A percentile compares a stretch with the other conserved stretches of the same genome.
Conservation (phyloP, 495 filamentous ascomycete species). For the Xylaria sp. region DNA sequence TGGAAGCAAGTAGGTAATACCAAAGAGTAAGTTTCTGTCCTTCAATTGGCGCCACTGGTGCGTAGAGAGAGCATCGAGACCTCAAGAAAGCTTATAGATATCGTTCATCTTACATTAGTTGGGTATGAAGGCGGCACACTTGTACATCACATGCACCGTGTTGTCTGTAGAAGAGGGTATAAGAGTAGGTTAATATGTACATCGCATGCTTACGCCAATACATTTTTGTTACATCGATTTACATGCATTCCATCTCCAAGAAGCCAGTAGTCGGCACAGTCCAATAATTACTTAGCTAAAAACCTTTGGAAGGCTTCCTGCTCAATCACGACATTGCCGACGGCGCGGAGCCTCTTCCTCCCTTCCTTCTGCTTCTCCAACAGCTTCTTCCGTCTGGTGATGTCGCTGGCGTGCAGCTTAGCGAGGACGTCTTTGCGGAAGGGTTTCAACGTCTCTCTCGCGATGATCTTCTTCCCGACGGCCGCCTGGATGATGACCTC, state of each 20-base stretch:
- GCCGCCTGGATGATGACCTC: slow-evolving; percentile 95
- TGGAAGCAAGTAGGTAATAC: background rate
- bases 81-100: background rate
- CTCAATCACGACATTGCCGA: slow-evolving; percentile 87
- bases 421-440: slow-evolving; percentile 93
- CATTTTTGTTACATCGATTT: slow-evolving; percentile 18
- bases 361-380: slow-evolving; percentile 98
- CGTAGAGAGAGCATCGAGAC: background rate
- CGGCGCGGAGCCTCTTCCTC: slow-evolving; percentile 78
- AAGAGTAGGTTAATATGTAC: background rate
- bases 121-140: background rate
- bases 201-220: slow-evolving; percentile 8
- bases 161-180: background rate
- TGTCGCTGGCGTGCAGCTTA: slow-evolving; percentile 92
- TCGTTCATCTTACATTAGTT: background rate
- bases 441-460: slow-evolving; percentile 93
- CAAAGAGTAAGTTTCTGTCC: background rate
- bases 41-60: background rate
- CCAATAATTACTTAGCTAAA: slow-evolving; percentile 57
- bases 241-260: background rate
- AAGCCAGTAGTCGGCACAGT: background rate
- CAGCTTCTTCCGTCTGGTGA: slow-evolving; percentile 81
- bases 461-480: slow-evolving; percentile 81
- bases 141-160: background rate
- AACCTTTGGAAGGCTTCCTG: slow-evolving; percentile 94